Base-by-base conservation (phyloP, 2,329 filamentous ascomycete genomes). In the Camptophora hylomeconis region DNA sequence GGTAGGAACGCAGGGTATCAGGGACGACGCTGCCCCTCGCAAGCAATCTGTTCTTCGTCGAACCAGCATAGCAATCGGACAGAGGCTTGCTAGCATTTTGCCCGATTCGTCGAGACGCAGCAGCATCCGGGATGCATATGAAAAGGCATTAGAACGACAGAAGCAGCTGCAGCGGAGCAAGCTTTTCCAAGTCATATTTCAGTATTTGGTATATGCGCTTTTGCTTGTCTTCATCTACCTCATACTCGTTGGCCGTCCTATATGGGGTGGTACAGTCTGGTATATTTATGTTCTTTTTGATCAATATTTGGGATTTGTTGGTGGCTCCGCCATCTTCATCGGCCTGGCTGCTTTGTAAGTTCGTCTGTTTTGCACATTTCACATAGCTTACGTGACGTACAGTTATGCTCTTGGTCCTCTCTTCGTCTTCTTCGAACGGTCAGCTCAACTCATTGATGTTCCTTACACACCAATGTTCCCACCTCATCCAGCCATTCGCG, bases 221-320 rank as follows among this genome's bases (percentile, higher is more conserved):
- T 38, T 56, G 22, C 11, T 56, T 3, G 44, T 44, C 8, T 56
- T 62, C 31, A 43, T 60, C 16, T 63, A 63, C 32, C 60, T 63
- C 13, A 55, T 62, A 8, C 45, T 63, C 2, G 41, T 64, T 7
- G 60, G 60, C 3, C 32, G 54, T 30, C 60, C 60, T 1, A 33
- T 64, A 2, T 64, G 60, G 60, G 53, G 53, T 5, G 60, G 60
- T 4, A 49, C 52, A 5, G 52, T 59, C 1, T 60, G 49, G 40
- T 61, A 53, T 54, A 25, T 60, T 18, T 61, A 58, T 32, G 56
- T 49, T 45, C 36, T 57, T 6, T 49, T 61, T n/a, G 36, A 41
- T 18, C 48, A 51, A 17, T 57, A 58, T 23, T 54, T 60, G 18
- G 49, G 54, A n/a, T 33, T 62, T 19, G 39, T 46, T 10, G 57